Conservation (phyloP, 192 early-diverging fungal species). For the Chytriomyces sp. region DNA sequence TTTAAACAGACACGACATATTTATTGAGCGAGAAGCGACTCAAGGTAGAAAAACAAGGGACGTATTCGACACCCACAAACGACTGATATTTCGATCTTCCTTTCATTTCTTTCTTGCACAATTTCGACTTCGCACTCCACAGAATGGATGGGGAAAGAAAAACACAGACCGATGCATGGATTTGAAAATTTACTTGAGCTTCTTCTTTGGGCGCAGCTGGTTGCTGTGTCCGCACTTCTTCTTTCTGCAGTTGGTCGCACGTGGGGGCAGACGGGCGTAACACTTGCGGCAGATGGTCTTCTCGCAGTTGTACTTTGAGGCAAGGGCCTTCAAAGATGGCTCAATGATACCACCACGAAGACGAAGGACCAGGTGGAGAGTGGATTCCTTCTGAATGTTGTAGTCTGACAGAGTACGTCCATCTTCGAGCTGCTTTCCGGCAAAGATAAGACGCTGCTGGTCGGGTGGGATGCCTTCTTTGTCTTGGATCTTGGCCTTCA, state of each 20-base stretch:
- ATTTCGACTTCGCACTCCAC: too few species aligned
- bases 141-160: too few species aligned
- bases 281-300: constrained; percentile 99
- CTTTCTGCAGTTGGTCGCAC: constrained; percentile 99
- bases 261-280: constrained; percentile 97
- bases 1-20: too few species aligned
- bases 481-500: constrained; percentile 95
- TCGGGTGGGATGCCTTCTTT: constrained; percentile 98
- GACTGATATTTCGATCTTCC: too few species aligned
- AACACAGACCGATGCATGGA: too few species aligned
- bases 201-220: constrained; percentile 99
- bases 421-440: constrained; percentile 99
- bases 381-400: constrained; percentile 99
- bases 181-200: constrained; percentile 74
- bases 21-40: too few species aligned
- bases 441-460: constrained; percentile 98
- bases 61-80: too few species aligned
- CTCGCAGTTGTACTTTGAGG: constrained; percentile 99
- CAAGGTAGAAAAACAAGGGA: too few species aligned
- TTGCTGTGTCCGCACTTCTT: constrained; percentile 99
- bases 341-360: constrained; percentile 98
- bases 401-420: constrained; percentile 97
- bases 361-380: constrained; percentile 94
- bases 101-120: too few species aligned
- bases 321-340: constrained; percentile 95